Evolutionary conservation across 2,329 filamentous ascomycete species (phyloP).

Genomic region (Amesomyces nigricolor): DNA sequence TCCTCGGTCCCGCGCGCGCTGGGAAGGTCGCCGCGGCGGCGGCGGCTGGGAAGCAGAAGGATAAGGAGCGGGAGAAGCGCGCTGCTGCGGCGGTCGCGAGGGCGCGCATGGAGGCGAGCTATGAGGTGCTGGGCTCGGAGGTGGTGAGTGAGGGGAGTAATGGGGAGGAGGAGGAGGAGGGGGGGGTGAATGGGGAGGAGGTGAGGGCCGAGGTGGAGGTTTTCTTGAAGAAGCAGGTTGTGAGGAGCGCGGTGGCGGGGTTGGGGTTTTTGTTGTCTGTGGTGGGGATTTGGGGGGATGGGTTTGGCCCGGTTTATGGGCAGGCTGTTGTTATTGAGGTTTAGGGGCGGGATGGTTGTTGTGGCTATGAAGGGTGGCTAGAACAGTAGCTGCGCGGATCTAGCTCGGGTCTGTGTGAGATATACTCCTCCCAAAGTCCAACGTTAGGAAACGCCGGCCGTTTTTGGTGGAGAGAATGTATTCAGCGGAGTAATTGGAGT

Average conservation of each 20-base stretch:
- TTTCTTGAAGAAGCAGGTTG: conserved; percentile 48
- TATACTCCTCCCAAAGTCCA: not conserved
- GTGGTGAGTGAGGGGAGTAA: conserved; percentile 32
- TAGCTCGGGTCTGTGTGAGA: not conserved
- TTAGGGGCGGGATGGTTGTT: not conserved
- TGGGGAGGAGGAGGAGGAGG: conserved; percentile 43
- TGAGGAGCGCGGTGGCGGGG: conserved; percentile 49
- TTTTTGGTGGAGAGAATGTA: conserved; percentile 12
- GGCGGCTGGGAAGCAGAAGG: conserved; percentile 18
- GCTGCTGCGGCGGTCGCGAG: conserved; percentile 25
- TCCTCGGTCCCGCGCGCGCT: conserved; percentile 18
- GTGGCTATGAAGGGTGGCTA: not conserved
- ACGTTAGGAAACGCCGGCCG: not conserved
- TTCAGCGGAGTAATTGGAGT: conserved; percentile 7
- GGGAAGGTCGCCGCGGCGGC: conserved; percentile 14
- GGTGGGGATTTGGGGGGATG: conserved; percentile 62
- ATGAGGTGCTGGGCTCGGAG: conserved; percentile 52
- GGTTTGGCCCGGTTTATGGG: conserved; percentile 29
- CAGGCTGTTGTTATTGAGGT: conserved; percentile 18
- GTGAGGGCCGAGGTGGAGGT: conserved; percentile 52
- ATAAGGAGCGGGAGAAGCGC: conserved; percentile 20
- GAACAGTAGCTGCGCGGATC: not conserved
- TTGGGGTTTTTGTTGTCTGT: conserved; percentile 57
- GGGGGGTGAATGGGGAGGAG: conserved; percentile 57
- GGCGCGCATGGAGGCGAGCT: conserved; percentile 61